Evolutionary conservation across 805 yeast genomes (phyloP).

Genomic region (Sugiyamaella boreocaroliniensis): DNA sequence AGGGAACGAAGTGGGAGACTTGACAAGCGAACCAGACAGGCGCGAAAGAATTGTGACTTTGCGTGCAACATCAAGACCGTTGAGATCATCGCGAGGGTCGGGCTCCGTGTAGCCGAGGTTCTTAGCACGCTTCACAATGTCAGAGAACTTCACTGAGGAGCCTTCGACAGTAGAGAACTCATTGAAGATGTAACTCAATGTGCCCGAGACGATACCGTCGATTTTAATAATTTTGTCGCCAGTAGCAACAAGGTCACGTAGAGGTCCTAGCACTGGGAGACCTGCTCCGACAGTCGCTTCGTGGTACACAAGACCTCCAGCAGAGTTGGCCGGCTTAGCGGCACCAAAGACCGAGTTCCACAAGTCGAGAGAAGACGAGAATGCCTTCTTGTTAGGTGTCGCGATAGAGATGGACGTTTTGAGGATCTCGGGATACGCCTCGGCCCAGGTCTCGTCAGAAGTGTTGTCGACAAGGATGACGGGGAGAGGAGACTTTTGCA

Average conservation of each 20-base stretch:
- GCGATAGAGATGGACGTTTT: slow-evolving; percentile 82
- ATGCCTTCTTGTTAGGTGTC: slow-evolving; percentile 97
- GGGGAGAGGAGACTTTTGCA: slow-evolving; percentile 63
- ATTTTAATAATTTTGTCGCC: slow-evolving; percentile 89
- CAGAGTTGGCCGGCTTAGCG: slow-evolving; percentile 37
- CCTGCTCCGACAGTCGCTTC: slow-evolving; percentile 99
- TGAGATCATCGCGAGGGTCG: slow-evolving; percentile 97
- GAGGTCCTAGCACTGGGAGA: slow-evolving; percentile 82
- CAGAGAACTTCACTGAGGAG: slow-evolving; percentile 66
- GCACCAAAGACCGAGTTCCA: slow-evolving; percentile 71
- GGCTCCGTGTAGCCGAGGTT: slow-evolving; percentile 95
- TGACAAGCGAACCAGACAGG: slow-evolving; percentile 77
- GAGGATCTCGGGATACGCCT: slow-evolving; percentile 67
- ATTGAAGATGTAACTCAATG: slow-evolving; percentile 91
- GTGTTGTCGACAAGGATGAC: slow-evolving; percentile 91
- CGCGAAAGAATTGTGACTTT: slow-evolving; percentile 95
- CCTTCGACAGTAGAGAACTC: slow-evolving; percentile 71
- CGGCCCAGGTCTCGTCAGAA: slow-evolving; percentile 72
- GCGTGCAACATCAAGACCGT: slow-evolving; percentile 97
- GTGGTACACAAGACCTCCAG: slow-evolving; percentile 79
- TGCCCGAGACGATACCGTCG: slow-evolving; percentile 96
- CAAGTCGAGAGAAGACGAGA: slow-evolving; percentile 62
- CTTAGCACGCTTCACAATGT: slow-evolving; percentile 83
- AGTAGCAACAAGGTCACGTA: slow-evolving; percentile 81
- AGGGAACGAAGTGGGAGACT: slow-evolving; percentile 86